Base-by-base conservation (phyloP, 805 yeast genomes). In the Wickerhamomyces alni region DNA sequence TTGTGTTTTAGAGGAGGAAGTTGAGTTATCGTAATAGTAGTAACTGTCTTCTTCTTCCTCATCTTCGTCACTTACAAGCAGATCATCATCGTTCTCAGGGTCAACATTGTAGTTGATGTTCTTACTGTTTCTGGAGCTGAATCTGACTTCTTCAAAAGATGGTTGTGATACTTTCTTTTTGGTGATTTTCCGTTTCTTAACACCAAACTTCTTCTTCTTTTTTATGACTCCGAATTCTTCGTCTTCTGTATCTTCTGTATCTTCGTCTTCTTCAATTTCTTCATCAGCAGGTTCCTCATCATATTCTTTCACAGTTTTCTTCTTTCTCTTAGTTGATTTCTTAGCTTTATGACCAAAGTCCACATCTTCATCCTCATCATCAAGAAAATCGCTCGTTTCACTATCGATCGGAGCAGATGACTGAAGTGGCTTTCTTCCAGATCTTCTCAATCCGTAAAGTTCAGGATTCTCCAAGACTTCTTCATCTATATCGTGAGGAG, bases 51-150 rank as follows among this genome's bases (percentile, higher is more conserved):
- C 58, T 10, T 48, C 58, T 1, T 64, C 65, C 15, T 52, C 59
- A 15, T 53, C 51, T n/a, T n/a, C n/a, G 12, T 51, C 56, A 18
- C 52, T 45, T n/a, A 30, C 69, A 52, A 69, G 50, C 22, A 69
- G 58, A 41, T 67, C 72, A 28, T 63, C 70, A 15, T 65, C 71
- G 36, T 68, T 64, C 8, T 78, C 83, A 26, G 72, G 72, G 44
- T 86, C 95, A 21, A 84, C 76, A 30, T 74, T 78, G 56, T 89
- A 89, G 57, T 87, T 87, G 32, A 89, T 79, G n/a, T 71, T 67
- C 45, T 67, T 76, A 39, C 53, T 59, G 48, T 70, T 74, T 58
- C 98, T 73, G 3, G 89, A 73, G 15, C 94, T 83, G 50, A 87
- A 87, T 43, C 97, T 71, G 13, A 85, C 65, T 47, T 83, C 88